Evolutionary conservation across 2,329 filamentous ascomycete genomes (phyloP), one percentile per base, ranked within the genome.

Genomic region (Trichoderma sp.): DNA sequence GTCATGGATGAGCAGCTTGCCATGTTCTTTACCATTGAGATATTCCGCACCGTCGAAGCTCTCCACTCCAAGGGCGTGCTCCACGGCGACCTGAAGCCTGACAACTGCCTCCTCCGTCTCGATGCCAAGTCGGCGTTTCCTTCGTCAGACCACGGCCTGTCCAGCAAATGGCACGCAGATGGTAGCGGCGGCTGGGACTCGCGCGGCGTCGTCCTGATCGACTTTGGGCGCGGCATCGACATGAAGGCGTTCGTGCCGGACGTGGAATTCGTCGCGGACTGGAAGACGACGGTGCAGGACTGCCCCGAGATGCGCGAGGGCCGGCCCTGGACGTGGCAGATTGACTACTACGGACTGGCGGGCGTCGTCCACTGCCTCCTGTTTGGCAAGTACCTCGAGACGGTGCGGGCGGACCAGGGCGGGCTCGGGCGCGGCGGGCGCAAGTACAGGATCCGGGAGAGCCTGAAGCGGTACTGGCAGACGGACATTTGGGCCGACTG

Each of bases 251-350:
- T 98, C 80, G 78, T 79, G 3, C 83, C 88, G 0, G 85, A 89
- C 48, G 92, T 94, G 12, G 76, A 78, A 54, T 99, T 99, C 81
- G 87, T 98, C 66, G 95, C 94, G 0, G 95, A 99, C 78, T 99
- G 95, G 95, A 91, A 95, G 77, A 93, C 92, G 0, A 87, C 86
- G 17, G 85, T 90, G 26, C 89, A 92, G 60, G 95, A 99, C 78
- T 99, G 95, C 77, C 90, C 91, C 19, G 95, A 99, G 81, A 97
- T 98, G 86, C 90, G 93, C 54, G 94, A 99, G 78, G 86, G 92
- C 64, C 85, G 94, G 1, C 93, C 93, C 0, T 99, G 95, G 95
- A 98, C 94, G 1, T 97, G 93, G 81, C 95, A 99, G 76, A 92
- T 97, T 70, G 95, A 99, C 79, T 96, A 98, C 72, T 92, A 96